Base-by-base conservation (phyloP, 108 stramenopile species). In the Nitzschia sp. region DNA sequence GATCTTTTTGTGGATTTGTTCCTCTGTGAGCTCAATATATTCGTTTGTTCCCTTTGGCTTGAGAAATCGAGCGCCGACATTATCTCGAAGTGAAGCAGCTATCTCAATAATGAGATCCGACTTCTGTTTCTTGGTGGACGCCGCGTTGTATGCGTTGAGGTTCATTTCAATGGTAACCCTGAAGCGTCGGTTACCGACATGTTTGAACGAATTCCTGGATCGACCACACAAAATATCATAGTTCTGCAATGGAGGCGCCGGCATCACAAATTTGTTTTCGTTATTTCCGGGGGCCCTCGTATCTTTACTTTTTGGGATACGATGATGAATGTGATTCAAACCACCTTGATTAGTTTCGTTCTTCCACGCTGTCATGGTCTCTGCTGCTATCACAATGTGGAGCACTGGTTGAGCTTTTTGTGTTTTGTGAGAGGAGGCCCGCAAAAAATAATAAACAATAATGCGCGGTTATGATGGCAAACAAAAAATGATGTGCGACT, bases 151-250 rank as follows among this genome's bases (percentile, higher is more conserved):
- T 28, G 17, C 16, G 17, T 50, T 15, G 11, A 63, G 16, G 47
- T 64, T 30, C 34, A 58, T 33, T 8, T 23, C 48, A 13, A 77
- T 63, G 0, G 47, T 45, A 11, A 71, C 35, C 34, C 69, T 31
- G 22, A 77, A 61, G 16, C 76, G 61, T 16, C 76, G 76, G 38
- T 77, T 77, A 8, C 76, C 76, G 65, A 57, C 31, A 32, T 63
- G 57, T 26, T 65, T 77, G 54, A 64, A 71, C 15, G 32, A 54
- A 15, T 29, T 19, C 21, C 48, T 56, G 45, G 28, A 30, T 21
- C 61, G 46, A 31, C 61, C 52, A 55, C 69, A 76, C 3, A 69
- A 26, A 19, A 76, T 52, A 46, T 76, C 75, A 59, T 76, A 57
- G 9, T 41, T 13, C 38, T 13, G 6, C 38, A 41, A 13, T 13